Base-by-base conservation (phyloP, 768 basidiomycete genomes). In the Tulasnella calospora region DNA sequence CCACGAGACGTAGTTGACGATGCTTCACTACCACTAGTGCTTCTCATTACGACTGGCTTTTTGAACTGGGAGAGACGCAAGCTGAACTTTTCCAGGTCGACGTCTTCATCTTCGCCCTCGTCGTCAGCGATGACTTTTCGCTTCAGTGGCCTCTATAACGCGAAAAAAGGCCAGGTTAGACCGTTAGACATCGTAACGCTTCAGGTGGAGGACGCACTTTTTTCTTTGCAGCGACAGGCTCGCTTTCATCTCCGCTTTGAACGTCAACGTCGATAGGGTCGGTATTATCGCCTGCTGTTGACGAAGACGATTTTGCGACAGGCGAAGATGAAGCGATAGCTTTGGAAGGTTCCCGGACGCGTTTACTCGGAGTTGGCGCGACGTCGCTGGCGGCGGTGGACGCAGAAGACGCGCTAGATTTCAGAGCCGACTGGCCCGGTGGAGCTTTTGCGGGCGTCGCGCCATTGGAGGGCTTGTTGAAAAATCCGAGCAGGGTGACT, bases 241-340 rank as follows among this genome's bases (percentile, higher is more conserved):
- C 85, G n/a, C 87, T 87, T 47, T 88, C 88, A 12, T 89, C 88
- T 9, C 86, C 79, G 35, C 78, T 72, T 19, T 38, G 73, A 89
- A 93, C 90, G 82, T 94, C 92, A 13, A 94, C 88, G 80, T 94
- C 92, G 78, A 94, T 88, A 38, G 61, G 61, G 61, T 67, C 61
- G 27, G 61, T 67, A 33, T 89, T 61, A 21, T 78, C 44, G 19
- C 74, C 44, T 13, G 23, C 61, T 23, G 41, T 70, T 19, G 61
- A 51, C 30, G 75, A 51, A 13, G 75, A 55, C 27, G 75, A 76
- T 41, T 76, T 76, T 33, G 51, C 75, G 21, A 3, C 27, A 15
- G 75, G 36, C 6, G 75, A 76, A 17, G 75, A 76, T 9, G 46
- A 51, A 23, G 47, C 2, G n/a, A 57, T 86, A 78, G 92, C 92